These are phyloP conservation scores for Didymosphaeria variabile DNA, from an alignment of 2,329 filamentous ascomycete genomes.

Conservation along the genomic window DNA sequence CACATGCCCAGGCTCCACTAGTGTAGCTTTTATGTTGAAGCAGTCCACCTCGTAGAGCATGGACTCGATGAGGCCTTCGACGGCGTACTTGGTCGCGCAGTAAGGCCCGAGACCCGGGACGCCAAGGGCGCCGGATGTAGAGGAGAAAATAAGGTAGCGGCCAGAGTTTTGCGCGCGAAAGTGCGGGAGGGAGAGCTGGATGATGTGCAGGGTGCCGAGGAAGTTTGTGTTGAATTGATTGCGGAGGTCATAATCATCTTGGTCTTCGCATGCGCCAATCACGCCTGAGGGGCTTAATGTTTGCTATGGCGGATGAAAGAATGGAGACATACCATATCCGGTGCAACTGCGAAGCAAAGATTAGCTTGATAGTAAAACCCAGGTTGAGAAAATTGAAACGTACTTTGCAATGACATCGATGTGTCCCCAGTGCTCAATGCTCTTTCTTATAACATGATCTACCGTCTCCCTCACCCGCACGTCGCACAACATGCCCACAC, in stretches of 20 bases:
- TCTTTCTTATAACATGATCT: conserved; percentile 71
- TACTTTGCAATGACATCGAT: conserved; percentile 88
- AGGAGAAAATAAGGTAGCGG: conserved; percentile 93
- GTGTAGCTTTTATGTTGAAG: conserved; percentile 91
- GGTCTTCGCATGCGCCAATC: conserved; percentile 94
- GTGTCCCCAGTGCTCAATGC: conserved; percentile 77
- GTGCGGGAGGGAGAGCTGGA: conserved; percentile 86
- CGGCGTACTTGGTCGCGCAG: conserved; percentile 96
- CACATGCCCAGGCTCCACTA: conserved; percentile 91
- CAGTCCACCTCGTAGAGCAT: conserved; percentile 95
- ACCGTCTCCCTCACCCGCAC: conserved; percentile 85
- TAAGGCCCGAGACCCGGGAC: conserved; percentile 93
- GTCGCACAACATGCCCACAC: conserved; percentile 85
- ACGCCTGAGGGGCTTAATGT: conserved; percentile 57
- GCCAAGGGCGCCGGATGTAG: conserved; percentile 88
- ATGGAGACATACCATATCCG: conserved; percentile 72
- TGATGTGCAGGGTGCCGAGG: conserved; percentile 92
- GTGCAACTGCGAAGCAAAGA: conserved; percentile 66
- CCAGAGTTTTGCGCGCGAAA: conserved; percentile 79
- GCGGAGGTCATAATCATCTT: conserved; percentile 92
- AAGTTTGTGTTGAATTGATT: conserved; percentile 99
- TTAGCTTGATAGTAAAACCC: conserved; percentile 10
- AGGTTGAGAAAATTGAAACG: conserved; percentile 16
- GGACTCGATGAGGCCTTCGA: conserved; percentile 93
- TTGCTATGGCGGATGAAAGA: neutral